A percentile compares a stretch with the other conserved stretches of the same genome.
phyloP scores from a whole-genome alignment of 2,329 filamentous ascomycete genomes.

The Apiospora sp. region DNA sequence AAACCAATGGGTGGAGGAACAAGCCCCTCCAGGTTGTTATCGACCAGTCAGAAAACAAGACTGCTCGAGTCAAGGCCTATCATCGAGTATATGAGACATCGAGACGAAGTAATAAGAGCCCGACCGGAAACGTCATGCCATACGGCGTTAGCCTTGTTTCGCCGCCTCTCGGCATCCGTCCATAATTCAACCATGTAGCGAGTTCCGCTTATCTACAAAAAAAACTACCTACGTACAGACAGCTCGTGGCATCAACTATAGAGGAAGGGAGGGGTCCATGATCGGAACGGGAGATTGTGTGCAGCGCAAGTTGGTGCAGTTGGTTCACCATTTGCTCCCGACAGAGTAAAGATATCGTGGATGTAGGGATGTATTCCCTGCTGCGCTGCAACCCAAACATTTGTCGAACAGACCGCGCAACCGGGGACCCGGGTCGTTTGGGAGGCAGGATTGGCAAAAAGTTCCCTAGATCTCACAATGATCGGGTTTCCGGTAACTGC shows the following conservation, averaged over 20 bases:
- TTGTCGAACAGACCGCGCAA: background rate
- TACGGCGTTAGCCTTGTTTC: constrained; percentile 12
- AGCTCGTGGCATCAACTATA: background rate
- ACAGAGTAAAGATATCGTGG: constrained; percentile 12
- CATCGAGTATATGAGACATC: constrained; percentile 20
- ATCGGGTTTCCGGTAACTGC: constrained; percentile 3
- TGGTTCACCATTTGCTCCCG: background rate
- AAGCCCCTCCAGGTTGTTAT: background rate
- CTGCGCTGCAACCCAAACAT: constrained; percentile 15
- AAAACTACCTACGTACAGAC: background rate
- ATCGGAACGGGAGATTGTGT: constrained; percentile 2
- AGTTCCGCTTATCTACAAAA: constrained; percentile 17
- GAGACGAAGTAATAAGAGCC: background rate
- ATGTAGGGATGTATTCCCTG: constrained; percentile 3
- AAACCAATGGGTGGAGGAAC: background rate
- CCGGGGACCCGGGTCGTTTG: constrained; percentile 17
- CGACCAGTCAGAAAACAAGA: constrained; percentile 1
- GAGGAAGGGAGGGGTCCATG: background rate
- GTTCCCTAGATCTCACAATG: constrained; percentile 4
- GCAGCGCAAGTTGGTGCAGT: background rate
- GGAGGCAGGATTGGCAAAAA: background rate
- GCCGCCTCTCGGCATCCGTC: constrained; percentile 11
- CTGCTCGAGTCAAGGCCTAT: background rate
- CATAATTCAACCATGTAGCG: background rate
- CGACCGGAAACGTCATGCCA: constrained; percentile 5